Conservation (phyloP, 306 rosid species). For the Corylus americana region DNA sequence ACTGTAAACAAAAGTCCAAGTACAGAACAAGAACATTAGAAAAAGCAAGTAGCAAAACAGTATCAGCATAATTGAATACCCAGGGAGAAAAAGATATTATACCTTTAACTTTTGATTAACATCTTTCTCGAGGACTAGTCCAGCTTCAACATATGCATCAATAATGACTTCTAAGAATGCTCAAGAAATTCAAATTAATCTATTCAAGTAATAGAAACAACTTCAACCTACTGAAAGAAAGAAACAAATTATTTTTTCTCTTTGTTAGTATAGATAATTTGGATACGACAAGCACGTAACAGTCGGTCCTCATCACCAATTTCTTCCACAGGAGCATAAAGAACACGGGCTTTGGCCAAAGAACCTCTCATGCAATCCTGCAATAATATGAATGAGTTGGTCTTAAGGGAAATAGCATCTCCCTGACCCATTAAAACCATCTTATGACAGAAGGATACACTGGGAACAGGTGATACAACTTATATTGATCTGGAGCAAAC, state of each 20-base stretch:
- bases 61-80: not conserved
- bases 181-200: constrained; percentile 44
- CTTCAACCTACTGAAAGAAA: constrained; percentile 2
- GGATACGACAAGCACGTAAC: constrained; percentile 89
- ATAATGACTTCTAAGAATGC: constrained; percentile 63
- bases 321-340: constrained; percentile 85
- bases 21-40: not conserved
- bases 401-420: not conserved
- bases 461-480: not conserved
- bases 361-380: constrained; percentile 92
- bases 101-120: constrained; percentile 70
- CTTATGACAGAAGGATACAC: not conserved
- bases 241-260: not conserved
- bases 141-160: constrained; percentile 79
- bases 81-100: constrained; percentile 19
- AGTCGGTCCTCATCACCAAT: constrained; percentile 66
- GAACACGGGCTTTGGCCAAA: constrained; percentile 70
- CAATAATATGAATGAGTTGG: constrained; percentile 19
- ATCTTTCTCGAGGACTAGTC: constrained; percentile 84
- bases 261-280: constrained; percentile 7
- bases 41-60: not conserved
- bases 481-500: not conserved
- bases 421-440: not conserved
- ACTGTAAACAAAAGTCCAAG: not conserved
- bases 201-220: constrained; percentile 8